A percentile compares a stretch with the other conserved stretches of the same genome.
These are phyloP conservation scores for Paramecium sexaurelia DNA, from an alignment of 73 alveolate genomes.

Conservation along the genomic window DNA sequence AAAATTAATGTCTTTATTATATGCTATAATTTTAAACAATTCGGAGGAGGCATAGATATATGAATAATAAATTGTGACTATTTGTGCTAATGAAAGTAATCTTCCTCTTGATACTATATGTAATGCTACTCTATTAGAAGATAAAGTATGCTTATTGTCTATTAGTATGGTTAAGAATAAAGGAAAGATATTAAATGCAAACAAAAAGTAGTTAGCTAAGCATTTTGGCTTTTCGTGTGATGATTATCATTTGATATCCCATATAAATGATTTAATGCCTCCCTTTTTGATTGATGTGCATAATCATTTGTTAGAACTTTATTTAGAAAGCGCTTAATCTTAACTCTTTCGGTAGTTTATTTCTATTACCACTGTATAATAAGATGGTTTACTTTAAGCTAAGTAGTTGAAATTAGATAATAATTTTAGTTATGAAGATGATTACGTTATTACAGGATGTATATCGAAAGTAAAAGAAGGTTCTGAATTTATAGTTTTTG, in stretches of 20 bases:
- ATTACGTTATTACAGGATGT: conserved; percentile 33
- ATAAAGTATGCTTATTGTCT: background rate
- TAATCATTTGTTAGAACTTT: background rate
- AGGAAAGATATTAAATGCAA: conserved; percentile 6
- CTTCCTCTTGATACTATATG: background rate
- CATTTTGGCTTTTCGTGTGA: background rate
- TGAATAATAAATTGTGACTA: background rate
- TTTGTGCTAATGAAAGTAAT: background rate
- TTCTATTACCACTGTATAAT: background rate
- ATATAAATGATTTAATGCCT: conserved; percentile 8
- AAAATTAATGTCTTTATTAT: background rate
- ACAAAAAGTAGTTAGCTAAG: background rate
- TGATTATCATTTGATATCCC: background rate
- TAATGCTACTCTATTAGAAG: conserved; percentile 8
- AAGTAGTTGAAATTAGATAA: conserved; percentile 17
- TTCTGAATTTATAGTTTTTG: conserved; percentile 8
- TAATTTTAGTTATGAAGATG: conserved; percentile 8
- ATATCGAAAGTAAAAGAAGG: background rate
- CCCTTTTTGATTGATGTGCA: conserved; percentile 7
- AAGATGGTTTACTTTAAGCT: background rate
- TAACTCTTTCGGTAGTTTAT: background rate
- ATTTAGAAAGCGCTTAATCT: conserved; percentile 1
- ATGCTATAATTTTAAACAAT: background rate
- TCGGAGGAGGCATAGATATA: background rate
- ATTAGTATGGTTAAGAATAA: conserved; percentile 31